Evolutionary conservation across 2,329 filamentous ascomycete genomes (phyloP), one percentile per base, ranked within the genome.

Genomic region (Dendrostoma leiphaemia): DNA sequence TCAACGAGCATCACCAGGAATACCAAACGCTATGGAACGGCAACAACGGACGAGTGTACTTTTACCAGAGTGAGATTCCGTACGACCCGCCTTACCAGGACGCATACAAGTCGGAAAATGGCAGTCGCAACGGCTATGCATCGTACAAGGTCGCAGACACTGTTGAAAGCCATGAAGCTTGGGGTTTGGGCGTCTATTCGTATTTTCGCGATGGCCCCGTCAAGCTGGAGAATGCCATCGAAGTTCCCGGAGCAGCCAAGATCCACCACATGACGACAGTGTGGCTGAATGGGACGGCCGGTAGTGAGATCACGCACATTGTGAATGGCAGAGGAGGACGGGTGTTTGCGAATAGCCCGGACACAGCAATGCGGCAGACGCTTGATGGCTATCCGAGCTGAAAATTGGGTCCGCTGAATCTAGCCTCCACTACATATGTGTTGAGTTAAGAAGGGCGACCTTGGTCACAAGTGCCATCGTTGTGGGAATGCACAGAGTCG

Each of bases 1-100:
- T 69, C 58, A 69, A 68, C 46, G 67, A 69, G 58, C 67, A 69
- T 51, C 67, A 69, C 38, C 60, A 66, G 47, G 63, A 65, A 21
- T 64, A 67, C 49, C 67, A 69, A 48, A 69, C 67, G n/a, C 57
- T 68, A 21, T 69, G 67, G 67, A 62, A 64, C 28, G 67, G 66
- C 19, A 59, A 69, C 31, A 48, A 57, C 43, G 67, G 67, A 5
- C 62, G 65, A 2, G 48, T 68, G 17, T 69, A 69, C 57, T 67
- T 69, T 58, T 69, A 69, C 52, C 67, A 69, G 57, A 68, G 66
- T 45, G 67, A 69, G 53, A 63, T 68, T 37, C 67, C 67, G 2
- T 69, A 69, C 51, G 67, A 68, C 29, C 66, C 66, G 13, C 67
- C 67, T 1, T 52, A 63, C 37, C 67, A 69, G 51, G 46, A 52